phyloP scores from a whole-genome alignment of 352 stramenopile genomes.

The Phytophthora sp. region DNA sequence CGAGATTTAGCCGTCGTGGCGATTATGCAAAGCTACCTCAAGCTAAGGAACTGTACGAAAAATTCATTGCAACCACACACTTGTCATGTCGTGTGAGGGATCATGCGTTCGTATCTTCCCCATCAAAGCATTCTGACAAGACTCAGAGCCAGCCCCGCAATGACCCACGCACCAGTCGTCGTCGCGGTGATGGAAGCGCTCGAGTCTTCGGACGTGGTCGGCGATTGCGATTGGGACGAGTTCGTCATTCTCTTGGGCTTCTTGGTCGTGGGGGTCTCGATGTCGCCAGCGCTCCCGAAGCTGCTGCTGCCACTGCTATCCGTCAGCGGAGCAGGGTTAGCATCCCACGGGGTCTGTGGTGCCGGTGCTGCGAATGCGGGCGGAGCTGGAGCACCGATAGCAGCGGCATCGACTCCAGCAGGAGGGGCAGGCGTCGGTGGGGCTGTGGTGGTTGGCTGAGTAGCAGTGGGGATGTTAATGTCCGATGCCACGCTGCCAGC shows the following conservation, averaged over 20 bases:
- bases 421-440: neutral
- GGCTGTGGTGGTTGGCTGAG: conserved; percentile 5
- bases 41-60: conserved; percentile 31
- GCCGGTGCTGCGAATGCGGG: conserved; percentile 2
- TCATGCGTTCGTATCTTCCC: conserved; percentile 31
- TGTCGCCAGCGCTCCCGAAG: conserved; percentile 21
- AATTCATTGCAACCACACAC: conserved; percentile 32
- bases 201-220: conserved; percentile 22
- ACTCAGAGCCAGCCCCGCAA: conserved; percentile 16
- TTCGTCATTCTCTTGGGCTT: conserved; percentile 21
- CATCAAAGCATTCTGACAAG: conserved; percentile 32
- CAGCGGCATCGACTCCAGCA: neutral
- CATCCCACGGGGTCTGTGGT: conserved; percentile 12
- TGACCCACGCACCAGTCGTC: conserved; percentile 6
- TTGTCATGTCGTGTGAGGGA: conserved; percentile 34
- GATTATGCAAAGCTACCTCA: conserved; percentile 30
- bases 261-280: conserved; percentile 17
- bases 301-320: conserved; percentile 26
- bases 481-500: conserved; percentile 25
- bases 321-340: conserved; percentile 21
- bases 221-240: conserved; percentile 16
- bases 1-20: conserved; percentile 34
- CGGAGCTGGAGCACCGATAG: neutral
- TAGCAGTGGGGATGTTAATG: neutral
- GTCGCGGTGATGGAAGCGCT: conserved; percentile 7